Evolutionary conservation across 495 filamentous ascomycete species (phyloP).

Genomic region (Trichoderma orchidacearum): DNA sequence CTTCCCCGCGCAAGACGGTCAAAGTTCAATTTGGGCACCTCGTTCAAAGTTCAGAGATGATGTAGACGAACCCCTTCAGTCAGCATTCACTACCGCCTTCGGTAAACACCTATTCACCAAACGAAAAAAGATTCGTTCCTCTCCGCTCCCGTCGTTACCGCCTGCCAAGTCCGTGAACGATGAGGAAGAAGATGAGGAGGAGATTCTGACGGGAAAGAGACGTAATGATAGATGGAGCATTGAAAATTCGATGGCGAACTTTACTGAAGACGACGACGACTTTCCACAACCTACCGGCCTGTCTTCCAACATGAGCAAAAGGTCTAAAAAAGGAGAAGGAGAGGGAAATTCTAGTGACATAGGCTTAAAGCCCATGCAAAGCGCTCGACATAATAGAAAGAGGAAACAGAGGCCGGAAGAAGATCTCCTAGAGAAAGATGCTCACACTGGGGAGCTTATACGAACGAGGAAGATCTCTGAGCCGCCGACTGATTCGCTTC

Average conservation of each 20-base stretch:
- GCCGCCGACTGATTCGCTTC: too few relatives aligned
- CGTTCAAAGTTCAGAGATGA: background rate
- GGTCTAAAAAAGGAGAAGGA: background rate
- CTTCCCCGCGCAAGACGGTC: constrained; percentile 1
- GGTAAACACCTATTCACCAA: background rate
- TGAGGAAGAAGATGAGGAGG: constrained; percentile 13
- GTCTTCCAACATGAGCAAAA: background rate
- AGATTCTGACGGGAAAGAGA: constrained; percentile 11
- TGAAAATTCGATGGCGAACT: background rate
- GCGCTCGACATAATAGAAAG: background rate
- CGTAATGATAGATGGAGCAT: background rate
- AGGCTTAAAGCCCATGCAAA: background rate
- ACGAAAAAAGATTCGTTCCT: background rate
- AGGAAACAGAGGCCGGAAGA: background rate
- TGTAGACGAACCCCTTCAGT: background rate
- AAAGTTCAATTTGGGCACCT: constrained; percentile 1
- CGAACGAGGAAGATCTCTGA: background rate
- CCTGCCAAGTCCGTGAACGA: background rate
- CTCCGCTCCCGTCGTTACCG: background rate
- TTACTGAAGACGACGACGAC: background rate
- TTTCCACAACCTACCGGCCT: background rate
- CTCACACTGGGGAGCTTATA: too few relatives aligned
- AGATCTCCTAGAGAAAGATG: background rate
- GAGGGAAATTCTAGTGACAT: background rate
- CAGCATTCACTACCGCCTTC: background rate